A percentile compares a stretch with the other conserved stretches of the same genome.
phyloP scores from a whole-genome alignment of 73 alveolate genomes.

The Paramecium pentaurelia region DNA sequence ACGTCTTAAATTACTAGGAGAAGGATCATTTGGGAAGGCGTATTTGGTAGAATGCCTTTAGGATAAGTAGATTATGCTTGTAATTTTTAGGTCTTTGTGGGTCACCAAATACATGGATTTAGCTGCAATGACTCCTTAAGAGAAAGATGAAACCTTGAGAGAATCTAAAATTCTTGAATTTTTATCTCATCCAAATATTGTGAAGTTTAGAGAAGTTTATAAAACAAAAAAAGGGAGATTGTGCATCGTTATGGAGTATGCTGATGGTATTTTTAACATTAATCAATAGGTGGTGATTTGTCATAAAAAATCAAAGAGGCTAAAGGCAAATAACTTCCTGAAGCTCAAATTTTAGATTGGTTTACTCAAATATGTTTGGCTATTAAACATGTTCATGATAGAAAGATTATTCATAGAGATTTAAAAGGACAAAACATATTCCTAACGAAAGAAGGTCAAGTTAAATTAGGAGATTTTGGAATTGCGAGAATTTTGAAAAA shows the following conservation, averaged over 20 bases:
- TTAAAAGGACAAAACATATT: constrained; percentile 92
- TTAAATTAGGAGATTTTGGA: constrained; percentile 98
- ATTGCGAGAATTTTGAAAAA: constrained; percentile 71
- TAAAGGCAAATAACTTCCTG: constrained; percentile 64
- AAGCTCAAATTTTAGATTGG: constrained; percentile 82
- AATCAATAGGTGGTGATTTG: constrained; percentile 60
- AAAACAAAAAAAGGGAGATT: constrained; percentile 78
- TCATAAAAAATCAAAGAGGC: constrained; percentile 55
- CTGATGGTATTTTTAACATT: constrained; percentile 75
- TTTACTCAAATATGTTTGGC: constrained; percentile 92
- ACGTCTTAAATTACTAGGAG: constrained; percentile 69
- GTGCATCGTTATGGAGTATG: constrained; percentile 88
- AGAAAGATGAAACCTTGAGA: constrained; percentile 71
- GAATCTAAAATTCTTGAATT: constrained; percentile 72
- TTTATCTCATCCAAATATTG: constrained; percentile 89
- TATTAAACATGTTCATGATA: constrained; percentile 91
- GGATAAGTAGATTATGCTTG: constrained; percentile 48
- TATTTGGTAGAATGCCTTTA: constrained; percentile 71
- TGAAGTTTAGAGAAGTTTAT: constrained; percentile 81
- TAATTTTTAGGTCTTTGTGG: constrained; percentile 7
- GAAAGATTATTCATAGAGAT: constrained; percentile 94
- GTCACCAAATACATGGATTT: constrained; percentile 79
- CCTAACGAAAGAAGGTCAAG: constrained; percentile 89
- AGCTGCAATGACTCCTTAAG: constrained; percentile 66
- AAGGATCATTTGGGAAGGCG: constrained; percentile 68